phyloP scores from a whole-genome alignment of 2,329 filamentous ascomycete genomes.

The Penicillium psychrosexuale region DNA sequence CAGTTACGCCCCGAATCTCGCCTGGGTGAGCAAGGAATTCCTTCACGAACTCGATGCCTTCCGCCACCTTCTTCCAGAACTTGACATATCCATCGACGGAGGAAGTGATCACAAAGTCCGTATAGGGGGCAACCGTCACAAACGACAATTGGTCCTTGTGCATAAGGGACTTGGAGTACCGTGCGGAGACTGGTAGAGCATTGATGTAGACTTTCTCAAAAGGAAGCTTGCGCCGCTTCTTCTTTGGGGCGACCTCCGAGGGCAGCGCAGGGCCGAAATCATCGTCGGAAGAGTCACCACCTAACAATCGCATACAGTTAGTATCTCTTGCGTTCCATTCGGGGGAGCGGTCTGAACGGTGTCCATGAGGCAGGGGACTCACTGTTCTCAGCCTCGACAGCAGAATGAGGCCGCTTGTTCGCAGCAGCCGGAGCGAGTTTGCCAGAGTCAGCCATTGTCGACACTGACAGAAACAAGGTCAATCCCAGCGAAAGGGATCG shows the following conservation, averaged over 20 bases:
- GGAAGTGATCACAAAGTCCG: conserved; percentile 92
- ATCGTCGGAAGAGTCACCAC: conserved; percentile 63
- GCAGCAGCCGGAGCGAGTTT: conserved; percentile 28
- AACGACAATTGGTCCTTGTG: conserved; percentile 93
- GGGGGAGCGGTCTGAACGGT: conserved; percentile 12
- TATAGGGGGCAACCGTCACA: conserved; percentile 80
- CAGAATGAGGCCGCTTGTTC: conserved; percentile 57
- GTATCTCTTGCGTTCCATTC: not conserved
- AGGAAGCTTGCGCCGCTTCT: conserved; percentile 84
- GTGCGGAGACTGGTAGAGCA: conserved; percentile 73
- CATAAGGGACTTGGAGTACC: conserved; percentile 96
- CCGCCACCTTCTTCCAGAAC: conserved; percentile 95
- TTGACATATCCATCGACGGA: conserved; percentile 96
- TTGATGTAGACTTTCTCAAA: conserved; percentile 95
- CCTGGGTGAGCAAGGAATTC: conserved; percentile 90
- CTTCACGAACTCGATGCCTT: conserved; percentile 95
- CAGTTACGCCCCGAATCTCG: conserved; percentile 77
- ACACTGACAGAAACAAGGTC: not conserved
- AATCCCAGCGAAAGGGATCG: conserved; percentile 7
- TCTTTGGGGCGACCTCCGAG: conserved; percentile 73
- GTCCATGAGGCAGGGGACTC: conserved; percentile 11
- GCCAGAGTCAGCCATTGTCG: conserved; percentile 31
- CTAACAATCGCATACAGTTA: conserved; percentile 20
- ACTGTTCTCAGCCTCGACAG: conserved; percentile 50
- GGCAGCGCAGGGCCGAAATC: conserved; percentile 92